phyloP scores from a whole-genome alignment of 495 filamentous ascomycete species.

The Podospora didyma region DNA sequence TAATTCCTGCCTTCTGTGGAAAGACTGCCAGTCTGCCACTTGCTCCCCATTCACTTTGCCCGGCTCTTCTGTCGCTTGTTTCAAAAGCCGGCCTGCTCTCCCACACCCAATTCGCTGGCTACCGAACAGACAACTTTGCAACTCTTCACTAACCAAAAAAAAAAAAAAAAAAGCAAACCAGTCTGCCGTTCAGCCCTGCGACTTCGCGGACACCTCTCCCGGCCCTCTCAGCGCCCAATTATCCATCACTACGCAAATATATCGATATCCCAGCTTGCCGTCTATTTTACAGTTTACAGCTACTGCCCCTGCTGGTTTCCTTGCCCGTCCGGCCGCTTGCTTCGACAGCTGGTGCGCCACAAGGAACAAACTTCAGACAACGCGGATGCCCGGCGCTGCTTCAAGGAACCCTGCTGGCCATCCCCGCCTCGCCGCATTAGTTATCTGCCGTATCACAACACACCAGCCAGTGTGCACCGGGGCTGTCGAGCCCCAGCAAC shows the following conservation, averaged over 20 bases:
- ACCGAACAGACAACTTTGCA: constrained; percentile 8
- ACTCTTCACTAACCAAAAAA: no score
- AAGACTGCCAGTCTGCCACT: not conserved
- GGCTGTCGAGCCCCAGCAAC: not conserved
- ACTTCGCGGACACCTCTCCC: constrained; percentile 6
- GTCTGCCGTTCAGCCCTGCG: constrained; percentile 16
- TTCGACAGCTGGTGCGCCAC: constrained; percentile 2
- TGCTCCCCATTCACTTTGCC: no score
- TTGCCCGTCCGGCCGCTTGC: constrained; percentile 2
- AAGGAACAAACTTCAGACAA: not conserved
- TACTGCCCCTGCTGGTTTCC: not conserved
- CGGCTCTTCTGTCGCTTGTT: constrained; percentile 10
- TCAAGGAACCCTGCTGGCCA: constrained; percentile 5
- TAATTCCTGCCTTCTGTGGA: not conserved
- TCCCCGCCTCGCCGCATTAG: constrained; percentile 10
- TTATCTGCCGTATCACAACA: constrained; percentile 16
- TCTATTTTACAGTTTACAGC: not conserved
- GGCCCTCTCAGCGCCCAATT: constrained; percentile 4
- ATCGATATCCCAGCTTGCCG: not conserved
- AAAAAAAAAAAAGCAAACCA: no score
- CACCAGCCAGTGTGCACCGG: constrained; percentile 16
- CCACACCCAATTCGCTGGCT: constrained; percentile 2
- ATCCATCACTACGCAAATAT: constrained; percentile 1
- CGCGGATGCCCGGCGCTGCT: constrained; percentile 11
- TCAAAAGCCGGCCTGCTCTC: constrained; percentile 6